A percentile compares a stretch with the other conserved stretches of the same genome.
Evolutionary conservation across 139 green algal genomes (phyloP).

Genomic region (Chlamydomonas schloesseri): DNA sequence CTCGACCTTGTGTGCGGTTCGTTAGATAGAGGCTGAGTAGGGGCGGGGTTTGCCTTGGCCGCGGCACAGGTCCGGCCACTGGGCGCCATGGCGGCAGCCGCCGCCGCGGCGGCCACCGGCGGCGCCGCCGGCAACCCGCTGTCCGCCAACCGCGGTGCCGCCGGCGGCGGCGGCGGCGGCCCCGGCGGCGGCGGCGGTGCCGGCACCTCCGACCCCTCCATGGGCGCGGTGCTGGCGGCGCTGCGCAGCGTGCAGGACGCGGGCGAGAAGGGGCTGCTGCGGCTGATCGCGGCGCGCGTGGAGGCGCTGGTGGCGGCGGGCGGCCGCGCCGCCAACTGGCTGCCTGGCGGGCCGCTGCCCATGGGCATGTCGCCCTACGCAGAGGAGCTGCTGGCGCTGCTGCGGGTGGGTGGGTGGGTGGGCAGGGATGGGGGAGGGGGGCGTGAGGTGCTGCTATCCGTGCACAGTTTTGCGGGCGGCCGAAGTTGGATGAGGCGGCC

Average conservation of each 20-base stretch:
- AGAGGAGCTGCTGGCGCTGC: constrained; percentile 63
- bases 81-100: constrained; percentile 27
- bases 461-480: no score
- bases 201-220: not conserved
- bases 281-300: constrained; percentile 48
- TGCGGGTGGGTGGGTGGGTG: constrained; percentile 55
- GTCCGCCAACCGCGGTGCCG: not conserved
- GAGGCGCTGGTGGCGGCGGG: constrained; percentile 48
- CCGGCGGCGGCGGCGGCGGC: not conserved
- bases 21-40: no score
- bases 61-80: constrained; percentile 34
- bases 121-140: not conserved
- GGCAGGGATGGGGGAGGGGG: not conserved
- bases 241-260: constrained; percentile 52
- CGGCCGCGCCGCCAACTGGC: constrained; percentile 57
- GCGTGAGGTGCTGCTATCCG: not conserved
- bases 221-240: constrained; percentile 34
- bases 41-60: no score
- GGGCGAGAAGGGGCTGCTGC: constrained; percentile 54
- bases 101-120: not conserved
- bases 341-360: constrained; percentile 54
- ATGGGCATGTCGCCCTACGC: constrained; percentile 51
- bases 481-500: not conserved
- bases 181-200: not conserved
- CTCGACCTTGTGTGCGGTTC: no score